Conservation (phyloP, 306 rosid genomes). For the Sindora glabra region DNA sequence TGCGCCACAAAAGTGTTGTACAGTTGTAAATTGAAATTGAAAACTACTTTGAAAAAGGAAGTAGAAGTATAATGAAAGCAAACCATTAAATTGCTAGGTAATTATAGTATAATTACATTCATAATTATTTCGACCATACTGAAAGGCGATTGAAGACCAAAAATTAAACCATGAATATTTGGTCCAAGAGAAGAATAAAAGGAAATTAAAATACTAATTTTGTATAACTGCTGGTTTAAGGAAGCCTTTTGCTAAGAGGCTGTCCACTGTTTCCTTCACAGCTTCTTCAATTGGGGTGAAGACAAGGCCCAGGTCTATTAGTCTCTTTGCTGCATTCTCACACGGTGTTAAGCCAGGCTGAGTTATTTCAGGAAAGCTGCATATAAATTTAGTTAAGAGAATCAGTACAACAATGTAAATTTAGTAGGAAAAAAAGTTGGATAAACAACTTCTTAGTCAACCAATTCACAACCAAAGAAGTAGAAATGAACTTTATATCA, state of each 20-base stretch:
- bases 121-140: slow-evolving; percentile 19
- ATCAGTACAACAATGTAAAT: neutral
- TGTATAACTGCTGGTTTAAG: slow-evolving; percentile 14
- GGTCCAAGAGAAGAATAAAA: neutral
- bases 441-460: too few relatives aligned
- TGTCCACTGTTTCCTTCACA: slow-evolving; percentile 55
- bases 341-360: slow-evolving; percentile 62
- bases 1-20: neutral
- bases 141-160: neutral
- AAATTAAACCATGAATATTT: neutral
- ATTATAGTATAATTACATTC: slow-evolving; percentile 15
- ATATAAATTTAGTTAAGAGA: slow-evolving; percentile 6
- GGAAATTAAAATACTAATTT: neutral
- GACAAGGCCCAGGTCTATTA: slow-evolving; percentile 57
- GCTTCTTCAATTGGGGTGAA: slow-evolving; percentile 73
- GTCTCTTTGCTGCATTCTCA: slow-evolving; percentile 63
- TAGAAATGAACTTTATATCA: too few relatives aligned
- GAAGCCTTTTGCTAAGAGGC: slow-evolving; percentile 59
- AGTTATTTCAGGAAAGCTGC: slow-evolving; percentile 66
- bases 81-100: neutral
- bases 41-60: slow-evolving; percentile 17
- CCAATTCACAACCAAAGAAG: too few relatives aligned
- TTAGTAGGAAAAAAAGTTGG: too few relatives aligned
- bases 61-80: slow-evolving; percentile 11
- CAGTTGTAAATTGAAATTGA: neutral